Evolutionary conservation across 2,329 filamentous ascomycete species (phyloP), one percentile per base, ranked within the genome.

Genomic region (Cytospora chrysosperma): DNA sequence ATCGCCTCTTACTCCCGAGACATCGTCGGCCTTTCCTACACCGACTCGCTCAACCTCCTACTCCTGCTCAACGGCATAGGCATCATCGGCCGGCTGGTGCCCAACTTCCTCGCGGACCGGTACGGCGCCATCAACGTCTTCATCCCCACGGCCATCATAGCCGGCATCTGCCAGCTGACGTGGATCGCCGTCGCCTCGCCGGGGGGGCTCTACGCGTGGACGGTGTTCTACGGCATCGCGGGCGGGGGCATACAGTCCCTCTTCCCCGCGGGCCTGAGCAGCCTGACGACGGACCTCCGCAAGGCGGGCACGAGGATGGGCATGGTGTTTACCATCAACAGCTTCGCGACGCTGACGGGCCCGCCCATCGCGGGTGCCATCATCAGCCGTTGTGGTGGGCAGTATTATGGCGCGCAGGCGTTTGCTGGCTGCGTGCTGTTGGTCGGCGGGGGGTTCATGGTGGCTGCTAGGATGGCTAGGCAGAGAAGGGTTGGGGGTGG

Each of bases 21-120:
- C 34, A 73, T 77, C 8, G 72, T 82, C 30, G 70, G 72, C 1
- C 64, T 86, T 4, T 72, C 73, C 2, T 84, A 82, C 70, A 74
- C 75, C 3, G 76, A 79, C 37, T 81, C 85, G 5, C 80, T 90
- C 56, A 82, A 88, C 69, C 72, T 91, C 9, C 76, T 91, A 15
- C 78, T 90, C 28, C 76, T 90, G 4, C 77, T 90, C 70, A 92
- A 91, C 73, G 86, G 83, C 24, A 78, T 86, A 13, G 86, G 88
- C 1, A 62, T 85, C 17, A 63, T 84, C 2, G 86, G 86, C 12
- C 83, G 88, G 0, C 64, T 89, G 13, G 67, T 85, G 0, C 86
- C 86, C 0, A 86, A 82, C 70, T 76, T 81, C 67, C 67, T 88
- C 1, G 86, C 87, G 3, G 87, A 90, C 75, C 72, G 72, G 10